Base-by-base conservation (phyloP, 1,284 basidiomycete species). In the Erythrobasidium hasegawianum region DNA sequence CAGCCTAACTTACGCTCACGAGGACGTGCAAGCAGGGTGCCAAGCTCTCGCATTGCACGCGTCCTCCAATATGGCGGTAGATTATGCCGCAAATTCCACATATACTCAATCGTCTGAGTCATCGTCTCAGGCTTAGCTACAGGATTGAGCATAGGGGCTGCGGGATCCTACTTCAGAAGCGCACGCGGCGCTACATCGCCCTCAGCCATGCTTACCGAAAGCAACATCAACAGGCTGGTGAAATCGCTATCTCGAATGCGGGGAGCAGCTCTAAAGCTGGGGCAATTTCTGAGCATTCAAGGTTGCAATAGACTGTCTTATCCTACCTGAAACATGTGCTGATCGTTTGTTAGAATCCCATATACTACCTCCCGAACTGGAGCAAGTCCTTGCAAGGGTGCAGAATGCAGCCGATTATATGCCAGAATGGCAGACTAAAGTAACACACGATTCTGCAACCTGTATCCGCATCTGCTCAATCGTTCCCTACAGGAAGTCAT, bases 371-470 rank as follows among this genome's bases (percentile, higher is more conserved):
- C 86, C 88, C 0, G 90, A 96, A 73, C 81, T 97, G 8, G 93
- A 97, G 75, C 83, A 85, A 65, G 88, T 98, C 38, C 86, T 98
- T 74, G 83, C 91, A 53, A 83, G 88, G 43, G 93, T 99, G 0
- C 95, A 98, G 77, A 90, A 95, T 73, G 86, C 87, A 72, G 96
- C 96, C 1, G 91, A 99, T 77, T 97, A 97, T 77, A 98, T 97
- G 94, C 96, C 95, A 0, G 87, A 93, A 71, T 94, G 88, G 88
- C 96, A 98, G 77, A 89, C 97, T 85, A 89, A 94, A 83, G 90
- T 89, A 68, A 33, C 33, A 41, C 40, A n/a, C 40, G 40, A 41
- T 10, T 11, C n/a, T 41, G 40, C n/a, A n/a, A n/a, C n/a, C n/a
- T n/a, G n/a, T n/a, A n/a, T n/a, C n/a, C n/a, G n/a, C n/a, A n/a